Percentiles rank a stretch among this genome's conserved stretches.
Evolutionary conservation across 2,329 filamentous ascomycete genomes (phyloP).

Genomic region (Scolecobasidium constrictum): DNA sequence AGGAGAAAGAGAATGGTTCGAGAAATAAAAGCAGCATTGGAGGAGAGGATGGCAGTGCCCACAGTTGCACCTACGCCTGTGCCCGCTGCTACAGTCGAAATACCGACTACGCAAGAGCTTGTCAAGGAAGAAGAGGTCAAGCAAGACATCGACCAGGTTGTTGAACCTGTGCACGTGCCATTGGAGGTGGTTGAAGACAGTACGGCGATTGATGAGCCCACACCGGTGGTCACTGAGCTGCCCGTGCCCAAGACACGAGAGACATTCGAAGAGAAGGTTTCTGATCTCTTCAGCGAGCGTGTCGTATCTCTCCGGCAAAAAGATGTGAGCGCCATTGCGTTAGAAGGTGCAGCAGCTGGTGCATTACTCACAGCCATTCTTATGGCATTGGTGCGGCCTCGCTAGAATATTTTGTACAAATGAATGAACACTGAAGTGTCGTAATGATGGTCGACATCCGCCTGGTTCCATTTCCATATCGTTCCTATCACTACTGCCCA

Average conservation of each 20-base stretch:
- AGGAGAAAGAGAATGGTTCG: slow-evolving; percentile 67
- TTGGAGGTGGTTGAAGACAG: slow-evolving; percentile 12
- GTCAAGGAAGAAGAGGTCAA: background rate
- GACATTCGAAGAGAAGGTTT: slow-evolving; percentile 19
- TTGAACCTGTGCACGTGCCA: slow-evolving; percentile 13
- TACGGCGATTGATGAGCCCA: slow-evolving; percentile 8
- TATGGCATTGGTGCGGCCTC: background rate
- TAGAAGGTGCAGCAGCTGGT: slow-evolving; percentile 45
- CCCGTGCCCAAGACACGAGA: no score
- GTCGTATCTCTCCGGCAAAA: slow-evolving; percentile 53
- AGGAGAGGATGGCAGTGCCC: slow-evolving; percentile 46
- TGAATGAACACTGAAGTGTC: no score
- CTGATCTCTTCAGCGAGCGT: slow-evolving; percentile 57
- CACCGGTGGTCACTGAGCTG: slow-evolving; percentile 6
- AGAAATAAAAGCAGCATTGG: slow-evolving; percentile 59
- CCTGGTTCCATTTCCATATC: no score
- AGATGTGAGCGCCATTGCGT: slow-evolving; percentile 57
- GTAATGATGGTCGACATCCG: no score
- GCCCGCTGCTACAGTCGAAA: background rate
- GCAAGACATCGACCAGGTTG: slow-evolving; percentile 5
- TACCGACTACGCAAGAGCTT: background rate
- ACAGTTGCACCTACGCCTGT: slow-evolving; percentile 20
- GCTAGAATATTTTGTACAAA: no score
- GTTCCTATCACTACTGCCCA: no score
- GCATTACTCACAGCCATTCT: slow-evolving; percentile 2